These are phyloP conservation scores for Trametes cinnabarina DNA, from an alignment of 768 basidiomycete genomes.

Conservation along the genomic window DNA sequence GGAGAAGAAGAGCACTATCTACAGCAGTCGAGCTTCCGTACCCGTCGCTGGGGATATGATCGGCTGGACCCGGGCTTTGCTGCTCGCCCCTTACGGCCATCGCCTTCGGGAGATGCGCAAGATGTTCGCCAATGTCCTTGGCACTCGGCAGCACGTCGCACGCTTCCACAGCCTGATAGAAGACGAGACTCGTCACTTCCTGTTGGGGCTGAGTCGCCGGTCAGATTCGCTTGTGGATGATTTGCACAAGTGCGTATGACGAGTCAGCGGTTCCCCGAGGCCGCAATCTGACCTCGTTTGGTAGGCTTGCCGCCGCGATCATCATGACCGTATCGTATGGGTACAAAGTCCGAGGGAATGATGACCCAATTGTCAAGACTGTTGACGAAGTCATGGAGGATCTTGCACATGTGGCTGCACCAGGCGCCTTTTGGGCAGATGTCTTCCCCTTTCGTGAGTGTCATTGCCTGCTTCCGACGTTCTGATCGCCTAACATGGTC, in stretches of 20 bases:
- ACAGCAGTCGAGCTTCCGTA: constrained; percentile 25
- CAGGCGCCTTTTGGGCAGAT: constrained; percentile 33
- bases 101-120: constrained; percentile 43
- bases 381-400: constrained; percentile 28
- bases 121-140: constrained; percentile 41
- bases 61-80: constrained; percentile 33
- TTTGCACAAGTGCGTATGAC: constrained; percentile 38
- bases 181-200: constrained; percentile 42
- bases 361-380: constrained; percentile 26
- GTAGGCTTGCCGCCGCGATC: constrained; percentile 27
- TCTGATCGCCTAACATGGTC: background rate
- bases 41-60: constrained; percentile 24
- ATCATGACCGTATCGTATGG: constrained; percentile 32
- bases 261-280: background rate
- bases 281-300: background rate
- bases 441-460: constrained; percentile 23
- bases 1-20: constrained; percentile 29
- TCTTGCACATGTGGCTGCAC: constrained; percentile 22
- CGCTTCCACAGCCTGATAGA: constrained; percentile 38
- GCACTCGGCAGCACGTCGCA: constrained; percentile 36
- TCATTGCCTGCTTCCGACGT: background rate
- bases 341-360: constrained; percentile 23
- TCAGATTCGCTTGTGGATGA: constrained; percentile 38
- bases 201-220: constrained; percentile 39
- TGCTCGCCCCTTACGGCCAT: constrained; percentile 41